Evolutionary conservation across 73 alveolate species (phyloP).

Genomic region (Symbiodinium pilosum): DNA sequence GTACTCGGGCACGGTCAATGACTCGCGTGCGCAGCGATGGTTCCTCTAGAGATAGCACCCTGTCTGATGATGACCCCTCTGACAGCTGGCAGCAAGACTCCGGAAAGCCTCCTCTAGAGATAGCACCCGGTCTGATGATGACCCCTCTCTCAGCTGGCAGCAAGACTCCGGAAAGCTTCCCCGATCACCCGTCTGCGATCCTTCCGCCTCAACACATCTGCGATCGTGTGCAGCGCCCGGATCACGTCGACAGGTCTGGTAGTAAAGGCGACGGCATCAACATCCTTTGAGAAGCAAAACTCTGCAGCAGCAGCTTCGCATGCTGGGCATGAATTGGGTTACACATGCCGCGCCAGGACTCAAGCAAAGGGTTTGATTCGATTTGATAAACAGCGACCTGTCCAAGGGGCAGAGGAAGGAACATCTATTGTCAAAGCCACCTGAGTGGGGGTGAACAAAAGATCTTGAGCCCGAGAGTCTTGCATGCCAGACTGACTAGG

Average conservation of each 20-base stretch:
- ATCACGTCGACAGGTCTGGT: neutral
- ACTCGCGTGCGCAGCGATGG: neutral
- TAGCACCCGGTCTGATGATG: too few relatives aligned
- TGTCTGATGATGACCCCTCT: too few relatives aligned
- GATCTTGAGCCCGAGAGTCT: neutral
- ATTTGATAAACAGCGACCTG: too few relatives aligned
- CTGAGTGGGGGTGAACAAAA: too few relatives aligned
- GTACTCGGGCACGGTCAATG: slow-evolving; percentile 59
- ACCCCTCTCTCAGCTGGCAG: too few relatives aligned
- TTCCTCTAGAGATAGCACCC: too few relatives aligned
- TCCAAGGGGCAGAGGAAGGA: slow-evolving; percentile 35
- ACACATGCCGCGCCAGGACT: neutral
- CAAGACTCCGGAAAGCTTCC: neutral
- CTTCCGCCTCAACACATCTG: slow-evolving; percentile 16
- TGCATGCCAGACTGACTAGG: neutral
- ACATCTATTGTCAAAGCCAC: slow-evolving; percentile 62
- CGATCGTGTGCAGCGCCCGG: slow-evolving; percentile 38
- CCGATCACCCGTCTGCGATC: neutral
- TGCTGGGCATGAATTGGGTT: too few relatives aligned
- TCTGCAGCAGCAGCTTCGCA: neutral
- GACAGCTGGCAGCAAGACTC: too few relatives aligned
- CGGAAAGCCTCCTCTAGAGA: neutral
- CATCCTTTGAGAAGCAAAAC: neutral
- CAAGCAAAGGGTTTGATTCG: too few relatives aligned
- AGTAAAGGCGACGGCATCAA: slow-evolving; percentile 71